A percentile compares a stretch with the other conserved stretches of the same genome.
Evolutionary conservation across 805 yeast genomes (phyloP).

Genomic region (Metschnikowia henanensis): DNA sequence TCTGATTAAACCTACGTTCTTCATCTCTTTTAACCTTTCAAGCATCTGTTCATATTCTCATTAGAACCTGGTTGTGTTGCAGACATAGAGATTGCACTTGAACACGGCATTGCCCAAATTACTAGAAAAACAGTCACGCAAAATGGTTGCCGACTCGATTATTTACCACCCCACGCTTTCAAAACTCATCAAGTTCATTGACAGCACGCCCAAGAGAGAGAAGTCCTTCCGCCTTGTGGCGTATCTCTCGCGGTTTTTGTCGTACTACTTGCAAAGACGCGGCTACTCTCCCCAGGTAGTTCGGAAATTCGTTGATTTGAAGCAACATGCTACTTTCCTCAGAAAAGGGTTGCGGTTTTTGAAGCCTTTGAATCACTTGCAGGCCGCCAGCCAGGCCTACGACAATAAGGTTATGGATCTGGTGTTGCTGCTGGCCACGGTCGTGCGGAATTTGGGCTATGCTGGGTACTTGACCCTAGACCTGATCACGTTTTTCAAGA

Average conservation of each 20-base stretch:
- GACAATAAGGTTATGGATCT: constrained; percentile 72
- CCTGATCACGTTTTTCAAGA: constrained; percentile 58
- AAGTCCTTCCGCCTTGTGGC: constrained; percentile 78
- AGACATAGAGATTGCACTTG: no score
- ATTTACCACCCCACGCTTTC: constrained; percentile 72
- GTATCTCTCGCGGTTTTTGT: constrained; percentile 73
- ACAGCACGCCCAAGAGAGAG: constrained; percentile 73
- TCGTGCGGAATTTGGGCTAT: constrained; percentile 58
- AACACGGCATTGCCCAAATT: no score
- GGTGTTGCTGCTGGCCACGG: constrained; percentile 50
- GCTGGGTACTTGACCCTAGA: constrained; percentile 65
- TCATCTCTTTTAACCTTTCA: no score
- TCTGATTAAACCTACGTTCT: no score
- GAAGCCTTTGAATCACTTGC: constrained; percentile 74
- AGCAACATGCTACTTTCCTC: constrained; percentile 61
- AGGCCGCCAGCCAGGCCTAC: constrained; percentile 63
- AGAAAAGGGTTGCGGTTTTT: constrained; percentile 85
- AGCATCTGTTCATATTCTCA: no score
- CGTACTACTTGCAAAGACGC: constrained; percentile 56
- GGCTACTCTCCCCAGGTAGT: constrained; percentile 53
- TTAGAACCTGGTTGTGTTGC: no score
- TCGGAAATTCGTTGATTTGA: constrained; percentile 52
- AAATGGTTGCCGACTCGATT: constrained; percentile 66
- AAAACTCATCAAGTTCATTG: constrained; percentile 62
- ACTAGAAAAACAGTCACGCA: background rate